Conservation (phyloP, 192 early-diverging fungal species). For the Entomortierella parvispora region DNA sequence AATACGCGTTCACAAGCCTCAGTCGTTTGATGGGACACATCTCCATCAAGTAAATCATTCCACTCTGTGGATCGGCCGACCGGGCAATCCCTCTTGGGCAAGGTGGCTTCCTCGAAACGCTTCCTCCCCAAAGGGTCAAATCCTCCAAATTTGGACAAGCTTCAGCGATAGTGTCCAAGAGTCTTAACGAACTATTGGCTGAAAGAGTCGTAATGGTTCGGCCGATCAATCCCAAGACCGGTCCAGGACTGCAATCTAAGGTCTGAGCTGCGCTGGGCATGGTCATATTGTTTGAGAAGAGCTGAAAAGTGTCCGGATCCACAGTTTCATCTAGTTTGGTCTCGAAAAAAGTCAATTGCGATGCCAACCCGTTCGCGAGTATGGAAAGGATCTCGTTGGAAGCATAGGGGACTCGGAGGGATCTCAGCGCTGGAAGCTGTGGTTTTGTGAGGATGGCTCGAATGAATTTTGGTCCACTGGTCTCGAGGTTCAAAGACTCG, state of each 20-base stretch:
- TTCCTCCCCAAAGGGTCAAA: conserved; percentile 24
- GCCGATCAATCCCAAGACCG: conserved; percentile 9
- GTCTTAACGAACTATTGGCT: conserved; percentile 20
- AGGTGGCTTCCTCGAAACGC: conserved; percentile 5
- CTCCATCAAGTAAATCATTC: conserved; percentile 25
- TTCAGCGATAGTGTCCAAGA: conserved; percentile 16
- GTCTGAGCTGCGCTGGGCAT: neutral
- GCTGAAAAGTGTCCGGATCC: conserved; percentile 1
- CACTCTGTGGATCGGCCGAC: conserved; percentile 8
- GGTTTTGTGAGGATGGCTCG: conserved; percentile 8
- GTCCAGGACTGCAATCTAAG: conserved; percentile 21
- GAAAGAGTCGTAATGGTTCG: conserved; percentile 25
- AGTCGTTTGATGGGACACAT: conserved; percentile 26
- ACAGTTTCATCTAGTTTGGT: conserved; percentile 14
- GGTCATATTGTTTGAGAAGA: conserved; percentile 6
- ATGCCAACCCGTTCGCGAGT: conserved; percentile 2
- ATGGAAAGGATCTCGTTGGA: conserved; percentile 5
- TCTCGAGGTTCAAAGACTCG: conserved; percentile 16
- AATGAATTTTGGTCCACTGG: conserved; percentile 5
- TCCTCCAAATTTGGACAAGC: conserved; percentile 17
- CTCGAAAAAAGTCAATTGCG: conserved; percentile 19
- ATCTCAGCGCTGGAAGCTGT: neutral
- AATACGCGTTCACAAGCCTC: conserved; percentile 17
- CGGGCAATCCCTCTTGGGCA: neutral
- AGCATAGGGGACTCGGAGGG: conserved; percentile 13